Conservation (phyloP, 1,139 yeast species). For the Geotrichum histeridarum region DNA sequence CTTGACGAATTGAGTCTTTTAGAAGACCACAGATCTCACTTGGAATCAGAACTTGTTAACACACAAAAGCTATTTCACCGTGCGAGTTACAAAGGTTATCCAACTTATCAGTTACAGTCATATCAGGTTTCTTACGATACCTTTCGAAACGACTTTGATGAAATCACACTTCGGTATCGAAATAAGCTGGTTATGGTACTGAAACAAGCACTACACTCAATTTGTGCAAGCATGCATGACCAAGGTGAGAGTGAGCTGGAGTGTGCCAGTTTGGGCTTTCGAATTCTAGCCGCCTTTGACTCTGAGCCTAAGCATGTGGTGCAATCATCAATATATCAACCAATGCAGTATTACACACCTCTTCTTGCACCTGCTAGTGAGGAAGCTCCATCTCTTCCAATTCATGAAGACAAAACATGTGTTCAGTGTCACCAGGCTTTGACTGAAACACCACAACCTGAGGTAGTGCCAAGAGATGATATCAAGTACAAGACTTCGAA, state of each 20-base stretch:
- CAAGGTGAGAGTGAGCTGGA: conserved; percentile 15
- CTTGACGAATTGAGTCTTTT: conserved; percentile 15
- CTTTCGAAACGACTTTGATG: conserved; percentile 17
- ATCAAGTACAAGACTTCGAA: neutral
- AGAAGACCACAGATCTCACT: conserved; percentile 14
- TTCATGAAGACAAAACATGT: conserved; percentile 2
- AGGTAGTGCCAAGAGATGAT: neutral
- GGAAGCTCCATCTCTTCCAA: neutral
- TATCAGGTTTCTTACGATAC: conserved; percentile 18
- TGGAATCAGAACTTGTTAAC: conserved; percentile 18
- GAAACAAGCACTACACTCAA: conserved; percentile 17
- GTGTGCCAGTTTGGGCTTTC: conserved; percentile 15
- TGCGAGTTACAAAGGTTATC: conserved; percentile 19
- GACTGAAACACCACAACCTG: neutral
- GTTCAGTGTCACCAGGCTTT: neutral
- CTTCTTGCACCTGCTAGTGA: conserved; percentile 4
- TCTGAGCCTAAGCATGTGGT: conserved; percentile 19
- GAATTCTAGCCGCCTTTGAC: conserved; percentile 17
- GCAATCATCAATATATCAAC: conserved; percentile 14
- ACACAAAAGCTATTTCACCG: conserved; percentile 19
- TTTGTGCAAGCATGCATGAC: conserved; percentile 18
- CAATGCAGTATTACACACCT: conserved; percentile 12
- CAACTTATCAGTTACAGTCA: conserved; percentile 16
- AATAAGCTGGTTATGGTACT: conserved; percentile 17
- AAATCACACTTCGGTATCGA: conserved; percentile 17